phyloP scores from a whole-genome alignment of 345 rosid genomes.

The Populus tremula region DNA sequence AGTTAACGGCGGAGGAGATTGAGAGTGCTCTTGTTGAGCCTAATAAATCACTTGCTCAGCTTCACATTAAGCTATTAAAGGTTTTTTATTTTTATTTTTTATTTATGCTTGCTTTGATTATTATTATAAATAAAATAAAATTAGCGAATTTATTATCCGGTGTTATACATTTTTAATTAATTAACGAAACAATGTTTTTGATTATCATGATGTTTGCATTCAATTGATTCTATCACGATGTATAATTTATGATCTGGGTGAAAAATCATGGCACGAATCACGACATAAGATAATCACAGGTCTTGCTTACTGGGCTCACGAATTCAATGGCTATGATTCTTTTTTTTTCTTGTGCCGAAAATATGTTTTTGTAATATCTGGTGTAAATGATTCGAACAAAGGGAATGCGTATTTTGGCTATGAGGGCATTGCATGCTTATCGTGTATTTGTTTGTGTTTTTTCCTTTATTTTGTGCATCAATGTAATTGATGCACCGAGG shows the following conservation, averaged over 20 bases:
- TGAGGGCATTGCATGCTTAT: background rate
- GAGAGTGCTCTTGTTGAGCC: slow-evolving; percentile 65
- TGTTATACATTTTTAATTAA: background rate
- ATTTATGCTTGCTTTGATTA: background rate
- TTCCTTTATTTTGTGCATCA: background rate
- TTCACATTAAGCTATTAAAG: slow-evolving; percentile 71
- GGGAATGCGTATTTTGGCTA: background rate
- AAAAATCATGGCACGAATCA: background rate
- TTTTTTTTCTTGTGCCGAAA: background rate
- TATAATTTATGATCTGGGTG: background rate
- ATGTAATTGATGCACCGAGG: background rate
- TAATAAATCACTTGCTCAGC: slow-evolving; percentile 47
- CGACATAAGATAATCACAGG: background rate
- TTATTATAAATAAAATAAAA: background rate
- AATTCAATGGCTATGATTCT: background rate
- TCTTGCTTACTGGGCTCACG: background rate
- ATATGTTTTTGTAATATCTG: background rate
- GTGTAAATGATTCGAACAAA: background rate
- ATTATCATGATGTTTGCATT: no score
- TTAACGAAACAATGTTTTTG: no score
- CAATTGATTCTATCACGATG: background rate
- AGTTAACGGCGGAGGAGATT: slow-evolving; percentile 67
- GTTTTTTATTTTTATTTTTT: slow-evolving; percentile 26
- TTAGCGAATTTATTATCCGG: background rate
- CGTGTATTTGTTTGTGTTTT: background rate